Evolutionary conservation across 2,329 filamentous ascomycete species (phyloP), one percentile per base, ranked within the genome.

Genomic region (Stagonosporopsis vannaccii): DNA sequence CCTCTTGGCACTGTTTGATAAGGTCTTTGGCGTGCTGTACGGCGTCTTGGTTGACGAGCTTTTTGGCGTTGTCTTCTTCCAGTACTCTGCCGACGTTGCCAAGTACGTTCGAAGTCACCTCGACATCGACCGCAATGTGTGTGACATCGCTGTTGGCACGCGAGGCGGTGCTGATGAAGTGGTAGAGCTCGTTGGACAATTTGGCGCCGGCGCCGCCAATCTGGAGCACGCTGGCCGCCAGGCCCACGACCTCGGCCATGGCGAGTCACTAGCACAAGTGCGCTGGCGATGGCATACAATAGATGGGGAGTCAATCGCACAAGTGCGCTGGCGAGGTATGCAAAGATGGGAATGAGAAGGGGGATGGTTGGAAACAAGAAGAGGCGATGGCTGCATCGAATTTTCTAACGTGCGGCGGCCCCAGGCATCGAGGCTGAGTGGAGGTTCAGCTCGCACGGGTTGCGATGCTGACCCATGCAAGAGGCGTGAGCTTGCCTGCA

Each of bases 241-340:
- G 57, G 15, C 67, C 66, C 4, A 67, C 25, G 41, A 66, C 39
- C 53, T 69, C 68, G 15, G 67, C 66, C 67, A 72, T 72, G 4
- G 28, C 25, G 12, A 33, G 28, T 15, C n/a, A 22, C 11, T 12
- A 8, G 12, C 20, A n/a, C 7, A 13, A n/a, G 2, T 26, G 20
- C 19, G 17, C 32, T 17, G 15, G n/a, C 4, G 32, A 35, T 17
- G n/a, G 15, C n/a, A 35, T 5, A 6, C 7, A 17, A 35, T 3
- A 17, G n/a, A 8, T 7, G 32, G 28, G 28, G 28, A n/a, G n/a
- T n/a, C n/a, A n/a, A n/a, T n/a, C n/a, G n/a, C n/a, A n/a, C n/a
- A n/a, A n/a, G n/a, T n/a, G n/a, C n/a, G n/a, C n/a, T n/a, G n/a
- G n/a, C n/a, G n/a, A n/a, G n/a, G 15, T 9, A 35, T 5, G 4